A percentile compares a stretch with the other conserved stretches of the same genome.
phyloP scores from a whole-genome alignment of 2,329 filamentous ascomycete species.

The Calonectria ilicicola region DNA sequence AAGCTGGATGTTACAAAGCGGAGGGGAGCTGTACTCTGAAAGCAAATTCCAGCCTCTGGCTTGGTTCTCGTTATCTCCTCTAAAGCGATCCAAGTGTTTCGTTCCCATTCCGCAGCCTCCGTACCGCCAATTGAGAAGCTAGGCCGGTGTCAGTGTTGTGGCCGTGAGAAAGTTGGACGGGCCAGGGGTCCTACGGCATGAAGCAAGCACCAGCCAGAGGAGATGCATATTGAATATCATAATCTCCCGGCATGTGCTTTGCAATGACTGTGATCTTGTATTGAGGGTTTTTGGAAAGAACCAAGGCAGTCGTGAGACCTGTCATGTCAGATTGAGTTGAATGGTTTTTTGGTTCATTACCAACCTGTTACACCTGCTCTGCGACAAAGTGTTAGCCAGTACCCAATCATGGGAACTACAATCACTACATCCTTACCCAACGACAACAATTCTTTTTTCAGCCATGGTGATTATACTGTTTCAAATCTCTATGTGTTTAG shows the following conservation, averaged over 20 bases:
- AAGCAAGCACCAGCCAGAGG: constrained; percentile 16
- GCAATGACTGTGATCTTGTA: constrained; percentile 17
- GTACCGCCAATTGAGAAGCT: constrained; percentile 10
- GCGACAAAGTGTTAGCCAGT: not conserved
- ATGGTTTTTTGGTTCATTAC: not conserved
- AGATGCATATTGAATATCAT: constrained; percentile 22
- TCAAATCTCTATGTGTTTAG: not conserved
- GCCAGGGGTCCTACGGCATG: constrained; percentile 8
- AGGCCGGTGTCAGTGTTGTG: not conserved
- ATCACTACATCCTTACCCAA: constrained; percentile 13
- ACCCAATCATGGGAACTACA: not conserved
- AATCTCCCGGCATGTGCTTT: constrained; percentile 24
- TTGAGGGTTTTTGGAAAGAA: constrained; percentile 14
- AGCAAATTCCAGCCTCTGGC: constrained; percentile 16
- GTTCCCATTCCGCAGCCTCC: constrained; percentile 19
- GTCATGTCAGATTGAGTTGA: not conserved
- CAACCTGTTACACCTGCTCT: constrained; percentile 20
- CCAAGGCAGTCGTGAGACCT: constrained; percentile 19
- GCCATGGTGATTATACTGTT: not conserved
- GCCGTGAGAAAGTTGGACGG: too few relatives aligned
- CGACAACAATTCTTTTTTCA: constrained; percentile 14
- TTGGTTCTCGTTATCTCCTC: constrained; percentile 12
- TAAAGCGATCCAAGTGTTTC: constrained; percentile 16
- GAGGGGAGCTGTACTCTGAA: constrained; percentile 1
- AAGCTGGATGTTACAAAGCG: not conserved